A percentile compares a stretch with the other conserved stretches of the same genome.
These are phyloP conservation scores for Gypsophila paniculata DNA, from an alignment of 179 eudicot species.

Conservation along the genomic window DNA sequence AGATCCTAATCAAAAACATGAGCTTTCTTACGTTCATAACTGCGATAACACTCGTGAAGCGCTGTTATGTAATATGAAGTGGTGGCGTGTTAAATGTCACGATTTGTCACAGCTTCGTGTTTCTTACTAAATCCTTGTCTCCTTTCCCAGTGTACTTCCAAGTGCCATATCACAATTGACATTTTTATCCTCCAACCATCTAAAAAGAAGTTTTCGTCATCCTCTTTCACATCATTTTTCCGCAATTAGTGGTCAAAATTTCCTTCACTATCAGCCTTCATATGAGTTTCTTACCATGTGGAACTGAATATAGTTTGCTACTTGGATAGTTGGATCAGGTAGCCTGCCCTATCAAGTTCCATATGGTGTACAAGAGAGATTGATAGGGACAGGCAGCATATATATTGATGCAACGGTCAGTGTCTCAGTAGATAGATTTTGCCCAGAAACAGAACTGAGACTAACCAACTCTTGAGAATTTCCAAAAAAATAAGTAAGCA, in stretches of 20 bases:
- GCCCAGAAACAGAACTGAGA: background rate
- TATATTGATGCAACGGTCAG: background rate
- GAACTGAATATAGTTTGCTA: background rate
- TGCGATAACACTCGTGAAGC: background rate
- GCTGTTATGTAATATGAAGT: background rate
- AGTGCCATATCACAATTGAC: too few relatives aligned
- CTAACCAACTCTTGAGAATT: background rate
- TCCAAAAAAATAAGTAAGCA: constrained; percentile 7
- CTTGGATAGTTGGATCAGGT: too few relatives aligned
- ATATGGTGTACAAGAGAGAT: background rate
- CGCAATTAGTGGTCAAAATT: background rate
- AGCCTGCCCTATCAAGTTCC: background rate
- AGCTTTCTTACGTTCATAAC: background rate
- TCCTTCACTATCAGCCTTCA: background rate
- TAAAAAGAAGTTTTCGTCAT: background rate
- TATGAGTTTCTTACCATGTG: too few relatives aligned
- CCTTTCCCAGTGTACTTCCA: too few relatives aligned
- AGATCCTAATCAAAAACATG: background rate
- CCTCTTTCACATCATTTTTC: background rate
- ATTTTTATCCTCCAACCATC: background rate
- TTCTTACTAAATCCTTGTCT: too few relatives aligned
- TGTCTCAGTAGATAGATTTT: background rate
- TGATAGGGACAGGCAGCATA: background rate
- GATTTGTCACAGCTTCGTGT: background rate
- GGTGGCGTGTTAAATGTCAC: background rate